A percentile compares a stretch with the other conserved stretches of the same genome.
Conservation (phyloP, 768 basidiomycete genomes). For the Coprinopsis strossmayeri region DNA sequence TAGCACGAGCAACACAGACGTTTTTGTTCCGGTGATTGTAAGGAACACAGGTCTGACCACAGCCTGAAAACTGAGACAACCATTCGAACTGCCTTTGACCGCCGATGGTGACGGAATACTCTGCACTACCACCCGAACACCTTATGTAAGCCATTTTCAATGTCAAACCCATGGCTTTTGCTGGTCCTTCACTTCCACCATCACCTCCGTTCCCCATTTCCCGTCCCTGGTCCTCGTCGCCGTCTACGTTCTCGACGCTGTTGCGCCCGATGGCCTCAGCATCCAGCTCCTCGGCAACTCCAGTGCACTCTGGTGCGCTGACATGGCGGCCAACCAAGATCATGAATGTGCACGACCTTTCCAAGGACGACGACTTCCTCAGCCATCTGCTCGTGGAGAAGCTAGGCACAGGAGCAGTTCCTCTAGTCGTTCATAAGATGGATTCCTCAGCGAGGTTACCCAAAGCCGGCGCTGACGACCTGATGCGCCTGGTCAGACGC, state of each 20-base stretch:
- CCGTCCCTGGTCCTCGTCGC: conserved; percentile 16
- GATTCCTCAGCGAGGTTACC: conserved; percentile 71
- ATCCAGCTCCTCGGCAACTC: conserved; percentile 18
- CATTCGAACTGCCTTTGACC: no score
- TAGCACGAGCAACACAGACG: neutral
- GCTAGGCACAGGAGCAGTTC: conserved; percentile 71
- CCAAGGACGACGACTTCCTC: conserved; percentile 87
- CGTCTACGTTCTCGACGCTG: conserved; percentile 11
- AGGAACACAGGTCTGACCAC: no score
- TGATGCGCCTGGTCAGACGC: conserved; percentile 72
- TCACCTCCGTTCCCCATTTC: conserved; percentile 14
- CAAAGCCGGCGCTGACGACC: conserved; percentile 61
- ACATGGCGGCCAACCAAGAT: conserved; percentile 80
- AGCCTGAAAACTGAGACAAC: no score
- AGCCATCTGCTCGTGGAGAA: conserved; percentile 87
- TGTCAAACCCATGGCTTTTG: no score
- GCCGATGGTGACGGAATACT: no score
- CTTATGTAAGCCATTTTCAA: neutral
- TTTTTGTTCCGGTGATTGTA: neutral
- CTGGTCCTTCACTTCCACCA: no score
- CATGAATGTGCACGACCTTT: conserved; percentile 88
- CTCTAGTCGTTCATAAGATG: conserved; percentile 90
- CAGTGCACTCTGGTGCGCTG: conserved; percentile 23
- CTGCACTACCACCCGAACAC: no score
- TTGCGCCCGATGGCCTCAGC: conserved; percentile 24